A percentile compares a stretch with the other conserved stretches of the same genome.
Conservation (phyloP, 1,139 yeast genomes). For the Suhomyces taliae region DNA sequence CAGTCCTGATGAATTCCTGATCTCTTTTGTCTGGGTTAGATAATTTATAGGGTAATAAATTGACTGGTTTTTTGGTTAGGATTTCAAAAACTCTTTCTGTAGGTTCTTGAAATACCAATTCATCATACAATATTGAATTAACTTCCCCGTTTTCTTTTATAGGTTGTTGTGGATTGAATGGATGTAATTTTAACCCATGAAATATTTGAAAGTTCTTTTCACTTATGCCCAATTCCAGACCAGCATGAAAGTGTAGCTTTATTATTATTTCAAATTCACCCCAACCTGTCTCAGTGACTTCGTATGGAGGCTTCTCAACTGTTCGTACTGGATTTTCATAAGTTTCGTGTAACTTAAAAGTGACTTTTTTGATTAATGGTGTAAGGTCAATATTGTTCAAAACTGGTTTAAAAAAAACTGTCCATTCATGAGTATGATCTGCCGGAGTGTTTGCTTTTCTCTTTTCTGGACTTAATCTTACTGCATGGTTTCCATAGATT, state of each 20-base stretch:
- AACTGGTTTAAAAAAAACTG: slow-evolving; percentile 86
- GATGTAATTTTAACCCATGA: slow-evolving; percentile 90
- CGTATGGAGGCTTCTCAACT: slow-evolving; percentile 87
- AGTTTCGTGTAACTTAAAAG: slow-evolving; percentile 93
- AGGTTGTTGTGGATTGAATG: slow-evolving; percentile 60
- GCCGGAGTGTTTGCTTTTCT: slow-evolving; percentile 72
- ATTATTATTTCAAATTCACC: slow-evolving; percentile 95
- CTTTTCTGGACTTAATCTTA: slow-evolving; percentile 61
- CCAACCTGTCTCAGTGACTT: slow-evolving; percentile 98
- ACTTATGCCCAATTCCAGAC: slow-evolving; percentile 60
- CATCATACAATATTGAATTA: slow-evolving; percentile 80
- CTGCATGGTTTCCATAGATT: slow-evolving; percentile 83
- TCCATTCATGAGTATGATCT: slow-evolving; percentile 96
- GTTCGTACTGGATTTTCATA: slow-evolving; percentile 83
- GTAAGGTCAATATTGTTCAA: slow-evolving; percentile 74
- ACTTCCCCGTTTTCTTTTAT: slow-evolving; percentile 45
- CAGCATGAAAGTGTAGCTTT: slow-evolving; percentile 80
- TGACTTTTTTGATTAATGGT: slow-evolving; percentile 83
- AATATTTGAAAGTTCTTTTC: slow-evolving; percentile 86
- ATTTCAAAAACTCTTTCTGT: slow-evolving; percentile 83
- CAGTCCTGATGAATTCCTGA: slow-evolving; percentile 44
- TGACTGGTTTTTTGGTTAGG: slow-evolving; percentile 74
- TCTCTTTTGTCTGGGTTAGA: slow-evolving; percentile 43
- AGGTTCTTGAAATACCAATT: slow-evolving; percentile 93
- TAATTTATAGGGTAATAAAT: slow-evolving; percentile 63